A percentile compares a stretch with the other conserved stretches of the same genome.
These are phyloP conservation scores for Salix arbutifolia DNA, from an alignment of 345 rosid species.

Conservation along the genomic window DNA sequence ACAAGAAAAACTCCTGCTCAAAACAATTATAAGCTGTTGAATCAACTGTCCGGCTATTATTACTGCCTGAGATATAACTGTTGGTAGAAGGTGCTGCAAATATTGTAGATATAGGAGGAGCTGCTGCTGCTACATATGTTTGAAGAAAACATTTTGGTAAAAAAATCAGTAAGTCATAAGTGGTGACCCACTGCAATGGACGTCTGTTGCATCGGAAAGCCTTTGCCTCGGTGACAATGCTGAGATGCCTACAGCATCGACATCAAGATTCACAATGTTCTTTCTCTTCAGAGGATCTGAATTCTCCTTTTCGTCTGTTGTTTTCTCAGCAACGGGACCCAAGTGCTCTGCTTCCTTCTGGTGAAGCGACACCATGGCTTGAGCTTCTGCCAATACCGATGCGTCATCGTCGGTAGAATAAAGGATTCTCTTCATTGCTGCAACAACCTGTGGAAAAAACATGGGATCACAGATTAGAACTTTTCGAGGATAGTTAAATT, in stretches of 20 bases:
- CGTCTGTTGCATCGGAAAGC: constrained; percentile 84
- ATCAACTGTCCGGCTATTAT: background rate
- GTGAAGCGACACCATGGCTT: constrained; percentile 49
- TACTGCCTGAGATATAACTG: constrained; percentile 11
- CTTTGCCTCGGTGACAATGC: constrained; percentile 81
- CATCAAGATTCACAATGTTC: constrained; percentile 60
- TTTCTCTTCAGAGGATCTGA: constrained; percentile 75
- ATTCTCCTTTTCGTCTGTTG: constrained; percentile 54
- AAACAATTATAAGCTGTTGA: background rate
- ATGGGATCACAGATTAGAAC: background rate
- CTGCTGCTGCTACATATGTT: background rate
- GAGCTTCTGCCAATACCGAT: constrained; percentile 63
- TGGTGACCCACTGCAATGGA: constrained; percentile 81
- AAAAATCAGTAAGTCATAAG: constrained; percentile 67
- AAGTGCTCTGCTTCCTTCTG: constrained; percentile 39
- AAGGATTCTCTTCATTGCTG: constrained; percentile 69
- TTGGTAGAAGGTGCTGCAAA: constrained; percentile 2
- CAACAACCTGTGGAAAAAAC: constrained; percentile 52
- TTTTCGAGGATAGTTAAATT: background rate
- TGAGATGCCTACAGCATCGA: constrained; percentile 64
- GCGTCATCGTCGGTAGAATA: constrained; percentile 74
- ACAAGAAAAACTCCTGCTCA: background rate
- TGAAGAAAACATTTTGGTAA: constrained; percentile 10
- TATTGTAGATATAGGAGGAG: background rate
- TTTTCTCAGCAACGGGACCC: constrained; percentile 72